Base-by-base conservation (phyloP, 2,329 filamentous ascomycete species). In the Fusarium camptoceras region DNA sequence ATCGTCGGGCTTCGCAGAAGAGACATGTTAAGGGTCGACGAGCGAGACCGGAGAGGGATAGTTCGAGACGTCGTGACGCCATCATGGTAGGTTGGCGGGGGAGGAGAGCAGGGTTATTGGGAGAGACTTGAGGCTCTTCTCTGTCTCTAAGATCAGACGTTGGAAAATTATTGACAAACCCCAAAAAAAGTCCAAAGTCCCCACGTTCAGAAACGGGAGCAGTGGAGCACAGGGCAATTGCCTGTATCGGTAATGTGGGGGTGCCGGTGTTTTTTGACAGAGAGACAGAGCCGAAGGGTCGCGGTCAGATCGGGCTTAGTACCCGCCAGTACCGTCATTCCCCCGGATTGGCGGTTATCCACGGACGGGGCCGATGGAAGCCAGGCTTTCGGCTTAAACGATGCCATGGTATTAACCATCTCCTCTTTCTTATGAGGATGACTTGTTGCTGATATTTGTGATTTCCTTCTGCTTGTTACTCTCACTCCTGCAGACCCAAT, bases 1-100 rank as follows among this genome's bases (percentile, higher is more conserved):
- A 77, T 53, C 81, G 79, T 56, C 84, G 83, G 78, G 84, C 84
- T 81, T 86, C 84, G 78, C 86, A 88, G 53, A 83, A 64, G 16
- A 84, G 75, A 74, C 86, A 88, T 54, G 81, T 71, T 12, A 83
- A 71, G 53, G 78, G 77, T 37, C 77, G 78, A 55, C 76, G 80
- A 22, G 71, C 59, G 55, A 79, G 59, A 60, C 75, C 66, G 41
- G 69, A 64, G 43, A 79, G 65, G 51, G 74, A 74, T 70, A 77
- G 64, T 25, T 76, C 73, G 63, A 81, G 70, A 55, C 73, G 75
- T 66, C 76, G 77, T 59, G 76, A 78, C 43, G 78, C 72, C 76
- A 80, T 80, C 43, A 66, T 61, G 63, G 48, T 24, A 46, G 70
- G 60, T 42, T 64, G 41, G 58, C 56, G 47, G 31, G 34, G 56